phyloP scores from a whole-genome alignment of 768 basidiomycete genomes.

The Sutorius australiensis region DNA sequence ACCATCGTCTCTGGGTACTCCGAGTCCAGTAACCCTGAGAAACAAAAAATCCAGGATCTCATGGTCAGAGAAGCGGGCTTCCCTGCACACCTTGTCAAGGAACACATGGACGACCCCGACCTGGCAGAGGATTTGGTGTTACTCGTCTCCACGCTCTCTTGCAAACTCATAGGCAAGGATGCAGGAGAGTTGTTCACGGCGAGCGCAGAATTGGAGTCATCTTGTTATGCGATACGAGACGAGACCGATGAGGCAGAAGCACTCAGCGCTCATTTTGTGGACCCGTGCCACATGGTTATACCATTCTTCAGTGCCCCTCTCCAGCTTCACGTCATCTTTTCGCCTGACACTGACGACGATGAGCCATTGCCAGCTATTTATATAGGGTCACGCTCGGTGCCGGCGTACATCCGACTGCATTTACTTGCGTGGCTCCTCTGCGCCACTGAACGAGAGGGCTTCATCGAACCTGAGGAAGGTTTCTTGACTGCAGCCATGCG shows the following conservation, averaged over 20 bases:
- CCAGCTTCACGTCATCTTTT: conserved; percentile 61
- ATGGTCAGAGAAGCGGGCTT: conserved; percentile 82
- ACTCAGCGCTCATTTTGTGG: conserved; percentile 49
- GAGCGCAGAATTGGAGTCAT: conserved; percentile 26
- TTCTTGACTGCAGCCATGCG: conserved; percentile 70
- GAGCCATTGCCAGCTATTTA: conserved; percentile 65
- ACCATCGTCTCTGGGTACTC: conserved; percentile 65
- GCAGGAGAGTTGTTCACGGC: conserved; percentile 28
- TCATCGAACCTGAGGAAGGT: conserved; percentile 63
- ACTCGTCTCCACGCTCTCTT: conserved; percentile 54
- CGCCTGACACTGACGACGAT: conserved; percentile 36
- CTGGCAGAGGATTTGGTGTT: conserved; percentile 48
- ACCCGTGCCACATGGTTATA: conserved; percentile 49
- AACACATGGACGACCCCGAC: conserved; percentile 38
- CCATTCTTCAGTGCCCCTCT: conserved; percentile 64
- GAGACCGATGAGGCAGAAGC: conserved; percentile 47
- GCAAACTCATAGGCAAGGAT: conserved; percentile 48
- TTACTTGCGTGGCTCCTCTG: conserved; percentile 63
- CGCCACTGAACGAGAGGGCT: conserved; percentile 49
- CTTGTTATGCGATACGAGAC: conserved; percentile 12
- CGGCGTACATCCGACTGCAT: conserved; percentile 82
- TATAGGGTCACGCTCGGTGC: conserved; percentile 60
- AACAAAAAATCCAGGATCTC: conserved; percentile 76
- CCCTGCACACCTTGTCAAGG: conserved; percentile 66
- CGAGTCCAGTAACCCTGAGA: conserved; percentile 59